These are phyloP conservation scores for Dichotomocladium elegans DNA, from an alignment of 371 early-diverging fungal species.

Conservation along the genomic window DNA sequence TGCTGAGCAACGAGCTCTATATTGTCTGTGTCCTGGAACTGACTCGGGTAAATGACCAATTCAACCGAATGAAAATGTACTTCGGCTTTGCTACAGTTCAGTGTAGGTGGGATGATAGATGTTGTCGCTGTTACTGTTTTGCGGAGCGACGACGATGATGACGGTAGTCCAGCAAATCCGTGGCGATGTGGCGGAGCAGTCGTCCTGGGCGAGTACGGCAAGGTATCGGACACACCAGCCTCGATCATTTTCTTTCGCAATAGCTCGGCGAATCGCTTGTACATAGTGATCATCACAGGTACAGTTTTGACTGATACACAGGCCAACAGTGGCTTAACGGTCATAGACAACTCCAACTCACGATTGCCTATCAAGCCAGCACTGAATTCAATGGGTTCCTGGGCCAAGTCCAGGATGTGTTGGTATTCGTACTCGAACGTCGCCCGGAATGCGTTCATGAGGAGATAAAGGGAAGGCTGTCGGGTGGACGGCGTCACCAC, in stretches of 20 bases:
- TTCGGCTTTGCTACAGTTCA: conserved; percentile 1
- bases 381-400: conserved; percentile 26
- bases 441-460: conserved; percentile 35
- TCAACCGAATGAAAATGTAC: conserved; percentile 21
- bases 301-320: conserved; percentile 59
- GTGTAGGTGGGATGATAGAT: background rate
- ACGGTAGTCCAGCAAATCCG: no score
- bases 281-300: conserved; percentile 60
- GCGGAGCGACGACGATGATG: background rate
- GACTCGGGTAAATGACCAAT: conserved; percentile 59
- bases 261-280: conserved; percentile 43
- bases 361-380: conserved; percentile 13
- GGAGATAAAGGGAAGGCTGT: conserved; percentile 12
- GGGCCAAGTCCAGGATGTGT: conserved; percentile 50
- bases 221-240: conserved; percentile 21
- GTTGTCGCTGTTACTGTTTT: background rate
- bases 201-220: background rate
- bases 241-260: conserved; percentile 56
- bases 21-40: conserved; percentile 72
- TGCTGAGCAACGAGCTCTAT: conserved; percentile 47
- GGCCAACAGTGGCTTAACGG: conserved; percentile 23
- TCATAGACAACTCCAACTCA: conserved; percentile 13
- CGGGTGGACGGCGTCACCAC: background rate
- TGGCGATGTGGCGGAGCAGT: no score
- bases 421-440: conserved; percentile 70